Evolutionary conservation across 345 rosid species (phyloP), one percentile per base, ranked within the genome.

Genomic region (sweet orange (Citrus sinensis)): DNA sequence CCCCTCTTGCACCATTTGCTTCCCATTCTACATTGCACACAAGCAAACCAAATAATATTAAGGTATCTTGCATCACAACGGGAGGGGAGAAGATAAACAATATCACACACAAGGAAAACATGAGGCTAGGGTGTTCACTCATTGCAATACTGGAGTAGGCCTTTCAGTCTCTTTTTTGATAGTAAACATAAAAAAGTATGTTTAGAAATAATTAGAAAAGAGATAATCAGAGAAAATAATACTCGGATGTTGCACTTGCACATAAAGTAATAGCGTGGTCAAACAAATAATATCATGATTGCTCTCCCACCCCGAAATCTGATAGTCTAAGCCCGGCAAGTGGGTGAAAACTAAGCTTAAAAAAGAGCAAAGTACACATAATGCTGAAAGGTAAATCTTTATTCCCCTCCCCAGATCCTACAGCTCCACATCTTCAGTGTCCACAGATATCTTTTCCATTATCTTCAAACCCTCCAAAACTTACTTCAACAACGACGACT

Each of bases 1-100:
- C 7, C 95, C 95, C 86, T 90, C 93, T 82, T 91, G 92, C 55
- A 91, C 93, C 92, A 90, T 88, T 87, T 89, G 93, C 74, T 85
- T 91, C 80, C 92, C 91, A 80, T 89, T 91, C 95, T 91, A 78
- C 56, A 66, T 67, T 32, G 40, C 10, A 58, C 22, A 67, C 24
- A 78, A 39, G 39, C 7, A 22, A 59, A 29, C 59, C 32, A 69
- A 37, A 49, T 6, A 24, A 25, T 8, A 62, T 34, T 29, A 13
- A 32, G 55, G 9, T 22, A 13, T 22, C 9, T 6, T 0, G 7
- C 46, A 65, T 51, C 32, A 42, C 4, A 35, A 14, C 14, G 7
- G 19, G 32, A 55, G 9, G 19, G 16, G 65, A 24, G 30, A 39
- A 68, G 27, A 16, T 11, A 67, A 39, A 27, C 7, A 25, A 58